phyloP scores from a whole-genome alignment of 2,329 filamentous ascomycete genomes.

The Pseudogymnoascus sp. region DNA sequence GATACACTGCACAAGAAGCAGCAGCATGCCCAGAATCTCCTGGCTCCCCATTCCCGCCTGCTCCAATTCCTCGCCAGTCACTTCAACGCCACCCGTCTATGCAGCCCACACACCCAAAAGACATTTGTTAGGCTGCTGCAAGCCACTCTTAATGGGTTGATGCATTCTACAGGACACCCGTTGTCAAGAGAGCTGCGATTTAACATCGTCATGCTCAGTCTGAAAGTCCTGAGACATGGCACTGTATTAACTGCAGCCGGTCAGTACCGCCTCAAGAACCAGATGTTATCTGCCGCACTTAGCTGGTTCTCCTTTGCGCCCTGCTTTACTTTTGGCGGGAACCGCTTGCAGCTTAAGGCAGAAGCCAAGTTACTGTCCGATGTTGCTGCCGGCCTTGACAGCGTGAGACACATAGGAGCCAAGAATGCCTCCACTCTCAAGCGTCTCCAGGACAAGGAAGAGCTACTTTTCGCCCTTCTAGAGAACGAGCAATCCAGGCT shows the following conservation, averaged over 20 bases:
- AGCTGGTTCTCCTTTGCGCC: slow-evolving; percentile 82
- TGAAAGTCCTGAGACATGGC: slow-evolving; percentile 68
- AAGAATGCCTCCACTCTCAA: slow-evolving; percentile 46
- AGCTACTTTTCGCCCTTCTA: slow-evolving; percentile 71
- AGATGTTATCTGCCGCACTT: slow-evolving; percentile 76
- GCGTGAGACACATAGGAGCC: slow-evolving; percentile 52
- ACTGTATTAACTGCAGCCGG: slow-evolving; percentile 56
- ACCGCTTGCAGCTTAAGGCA: slow-evolving; percentile 85
- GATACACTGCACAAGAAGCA: slow-evolving; percentile 66
- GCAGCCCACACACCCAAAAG: slow-evolving; percentile 72
- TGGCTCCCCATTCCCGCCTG: slow-evolving; percentile 79
- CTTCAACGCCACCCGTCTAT: slow-evolving; percentile 85
- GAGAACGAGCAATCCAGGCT: slow-evolving; percentile 79
- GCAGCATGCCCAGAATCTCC: slow-evolving; percentile 70
- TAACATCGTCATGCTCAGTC: slow-evolving; percentile 74
- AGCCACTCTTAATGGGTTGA: slow-evolving; percentile 66
- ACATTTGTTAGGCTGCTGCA: slow-evolving; percentile 77
- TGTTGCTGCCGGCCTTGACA: slow-evolving; percentile 60
- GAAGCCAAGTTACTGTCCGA: slow-evolving; percentile 78
- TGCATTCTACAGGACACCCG: slow-evolving; percentile 65
- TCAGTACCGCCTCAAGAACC: slow-evolving; percentile 80
- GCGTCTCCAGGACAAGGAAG: slow-evolving; percentile 69
- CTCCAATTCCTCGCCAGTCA: slow-evolving; percentile 89
- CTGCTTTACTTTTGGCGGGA: slow-evolving; percentile 93
- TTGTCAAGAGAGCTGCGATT: slow-evolving; percentile 89